These are phyloP conservation scores for Diddensiella santjacobensis DNA, from an alignment of 805 yeast genomes.

Conservation along the genomic window DNA sequence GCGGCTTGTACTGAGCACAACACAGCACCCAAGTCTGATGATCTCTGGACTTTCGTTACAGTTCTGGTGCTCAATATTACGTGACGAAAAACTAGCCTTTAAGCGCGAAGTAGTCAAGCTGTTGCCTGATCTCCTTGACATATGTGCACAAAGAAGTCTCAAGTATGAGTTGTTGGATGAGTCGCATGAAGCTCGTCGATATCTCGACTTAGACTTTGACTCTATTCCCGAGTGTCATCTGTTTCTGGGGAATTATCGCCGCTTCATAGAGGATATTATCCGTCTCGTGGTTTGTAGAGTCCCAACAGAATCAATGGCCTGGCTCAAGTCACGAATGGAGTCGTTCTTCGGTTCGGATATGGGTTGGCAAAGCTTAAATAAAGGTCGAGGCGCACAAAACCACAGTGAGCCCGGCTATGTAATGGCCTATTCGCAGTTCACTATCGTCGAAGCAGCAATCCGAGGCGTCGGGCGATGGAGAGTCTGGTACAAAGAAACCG, in stretches of 20 bases:
- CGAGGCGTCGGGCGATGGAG: slow-evolving; percentile 95
- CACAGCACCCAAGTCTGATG: slow-evolving; percentile 80
- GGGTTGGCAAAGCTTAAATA: slow-evolving; percentile 61
- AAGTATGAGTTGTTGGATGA: slow-evolving; percentile 68
- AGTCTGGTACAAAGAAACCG: slow-evolving; percentile 73
- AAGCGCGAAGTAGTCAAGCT: slow-evolving; percentile 43
- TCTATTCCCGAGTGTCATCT: slow-evolving; percentile 72
- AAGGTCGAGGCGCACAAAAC: slow-evolving; percentile 39
- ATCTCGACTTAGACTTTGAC: slow-evolving; percentile 82
- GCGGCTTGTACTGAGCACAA: slow-evolving; percentile 71
- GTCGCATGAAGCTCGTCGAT: slow-evolving; percentile 59
- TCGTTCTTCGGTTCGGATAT: slow-evolving; percentile 60
- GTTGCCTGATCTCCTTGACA: slow-evolving; percentile 66
- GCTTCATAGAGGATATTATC: slow-evolving; percentile 85
- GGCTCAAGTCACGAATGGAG: slow-evolving; percentile 75
- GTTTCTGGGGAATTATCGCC: slow-evolving; percentile 74
- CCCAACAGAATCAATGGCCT: slow-evolving; percentile 74
- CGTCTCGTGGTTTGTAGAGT: slow-evolving; percentile 81
- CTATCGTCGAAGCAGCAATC: slow-evolving; percentile 82
- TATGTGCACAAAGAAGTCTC: slow-evolving; percentile 72
- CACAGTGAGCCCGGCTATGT: slow-evolving; percentile 58
- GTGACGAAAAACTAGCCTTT: slow-evolving; percentile 63
- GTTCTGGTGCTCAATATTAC: slow-evolving; percentile 87
- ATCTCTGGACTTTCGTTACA: slow-evolving; percentile 86
- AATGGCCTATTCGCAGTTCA: slow-evolving; percentile 76